Percentiles rank a stretch among this genome's conserved stretches.
Evolutionary conservation across 176 grass and related monocot species (phyloP).

Genomic region (Avena atlantica): DNA sequence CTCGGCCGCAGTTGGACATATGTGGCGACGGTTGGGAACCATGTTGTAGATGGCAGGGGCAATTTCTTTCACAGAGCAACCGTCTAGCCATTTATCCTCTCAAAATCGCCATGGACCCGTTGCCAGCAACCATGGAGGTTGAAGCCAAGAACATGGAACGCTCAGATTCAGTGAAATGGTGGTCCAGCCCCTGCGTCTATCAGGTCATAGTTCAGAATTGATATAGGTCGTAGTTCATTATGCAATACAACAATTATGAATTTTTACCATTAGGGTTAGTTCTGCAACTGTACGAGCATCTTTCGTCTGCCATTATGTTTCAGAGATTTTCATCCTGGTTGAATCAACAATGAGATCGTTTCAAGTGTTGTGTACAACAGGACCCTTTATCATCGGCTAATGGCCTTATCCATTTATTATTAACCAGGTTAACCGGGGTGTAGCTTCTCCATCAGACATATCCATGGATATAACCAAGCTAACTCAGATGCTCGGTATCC

Average conservation of each 20-base stretch:
- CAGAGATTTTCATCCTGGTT: neutral
- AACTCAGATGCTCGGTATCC: conserved; percentile 66
- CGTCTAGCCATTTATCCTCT: no score
- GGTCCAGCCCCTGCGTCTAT: no score
- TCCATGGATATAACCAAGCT: conserved; percentile 92
- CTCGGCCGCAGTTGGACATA: no score
- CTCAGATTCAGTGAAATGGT: no score
- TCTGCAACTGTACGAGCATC: neutral
- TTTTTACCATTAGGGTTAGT: neutral
- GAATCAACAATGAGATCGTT: neutral
- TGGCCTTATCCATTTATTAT: neutral
- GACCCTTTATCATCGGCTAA: conserved; percentile 31
- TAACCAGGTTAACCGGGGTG: conserved; percentile 75
- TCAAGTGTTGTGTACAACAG: neutral
- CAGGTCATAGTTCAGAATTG: no score
- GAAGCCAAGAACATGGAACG: no score
- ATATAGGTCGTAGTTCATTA: neutral
- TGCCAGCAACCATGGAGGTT: no score
- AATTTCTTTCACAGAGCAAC: no score
- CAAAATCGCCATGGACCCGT: no score
- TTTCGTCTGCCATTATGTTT: neutral
- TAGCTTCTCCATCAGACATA: conserved; percentile 89
- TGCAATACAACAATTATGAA: neutral
- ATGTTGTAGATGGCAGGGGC: no score
- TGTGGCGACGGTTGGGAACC: no score